Base-by-base conservation (phyloP, 2,329 filamentous ascomycete species). In the Epichloe coenophiala region DNA sequence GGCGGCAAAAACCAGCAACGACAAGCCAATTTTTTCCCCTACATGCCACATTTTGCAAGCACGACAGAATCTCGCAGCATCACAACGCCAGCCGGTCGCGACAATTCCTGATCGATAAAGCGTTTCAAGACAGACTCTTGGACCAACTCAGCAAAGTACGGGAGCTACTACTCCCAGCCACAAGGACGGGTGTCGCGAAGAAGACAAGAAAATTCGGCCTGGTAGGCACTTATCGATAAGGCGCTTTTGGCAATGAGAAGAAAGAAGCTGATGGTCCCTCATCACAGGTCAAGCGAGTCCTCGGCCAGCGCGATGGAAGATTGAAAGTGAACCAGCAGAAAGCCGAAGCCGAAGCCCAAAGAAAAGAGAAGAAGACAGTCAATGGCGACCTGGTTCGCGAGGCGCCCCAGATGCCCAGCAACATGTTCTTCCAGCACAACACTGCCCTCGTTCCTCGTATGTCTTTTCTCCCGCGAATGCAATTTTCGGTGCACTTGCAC, bases 381-480 rank as follows among this genome's bases (percentile, higher is more conserved):
- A 67, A 67, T 33, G 70, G 72, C 59, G 79, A 87, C 54, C 69
- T 89, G 50, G 78, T 91, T 48, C 81, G 86, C 58, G 84, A 90
- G 69, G 80, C 88, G 73, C 84, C 86, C 5, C 86, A 93, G 71
- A 84, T 86, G 62, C 85, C 88, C 12, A 88, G 86, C 19, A 78
- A 81, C 55, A 81, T 95, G 68, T 95, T 94, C 79, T 94, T 94
- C 69, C 78, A 86, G 63, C 84, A 88, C 74, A 96, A 96, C 71
- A 84, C 83, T 49, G 85, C 87, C 49, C 80, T 96, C 43, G 81
- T 87, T 11, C 88, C 90, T 3, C 72, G 47, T 49, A 49, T 6
- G 47, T 49, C 36, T 21, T 21, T 35, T 15, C 9, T 27, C 9
- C 9, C 5, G 15, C 8, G n/a, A 21, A 21, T 19, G 40, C 19